Base-by-base conservation (phyloP, 257 asterid species). In the Nicotiana sylvestris region DNA sequence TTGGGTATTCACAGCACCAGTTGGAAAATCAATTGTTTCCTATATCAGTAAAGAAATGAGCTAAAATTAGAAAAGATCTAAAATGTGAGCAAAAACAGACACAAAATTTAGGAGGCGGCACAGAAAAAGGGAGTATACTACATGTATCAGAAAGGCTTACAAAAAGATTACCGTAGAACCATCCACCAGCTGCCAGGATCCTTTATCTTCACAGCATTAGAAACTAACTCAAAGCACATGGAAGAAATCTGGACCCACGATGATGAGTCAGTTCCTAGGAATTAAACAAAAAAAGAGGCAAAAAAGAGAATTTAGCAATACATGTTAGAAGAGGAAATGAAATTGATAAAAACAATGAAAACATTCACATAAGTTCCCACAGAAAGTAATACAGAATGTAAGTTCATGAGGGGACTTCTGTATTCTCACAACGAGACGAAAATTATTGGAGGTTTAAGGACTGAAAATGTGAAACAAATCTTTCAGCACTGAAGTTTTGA, bases 141-240 rank as follows among this genome's bases (percentile, higher is more conserved):
- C 37, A 25, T 25, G 25, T 46, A 12, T 12, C 3, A 72, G 21
- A 70, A 16, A 46, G 49, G 12, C 61, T 43, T 13, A 27, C 25
- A 49, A 74, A 27, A 74, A 74, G 25, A 74, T 74, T 74, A 76
- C 80, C 80, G 27, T 49, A 76, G 5, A 76, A 51, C 16, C 46
- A 51, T 76, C 80, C 80, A 27, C 27, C 80, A 27, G 80, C 80
- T 76, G 80, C 80, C 33, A 27, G 62, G 80, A 51, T 76, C 80
- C 27, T 76, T 27, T 15, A 76, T 76, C 80, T 51, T 51, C 46
- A 21, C 43, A 49, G 64, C 43, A 76, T 51, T 27, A 51, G 64
- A 43, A 51, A 51, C 80, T 4, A 76, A 76, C 64, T 74, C 80
- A 25, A 49, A 27, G 62, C 62, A 76, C 80, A 76, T 49, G 64